A percentile compares a stretch with the other conserved stretches of the same genome.
phyloP scores from a whole-genome alignment of 805 yeast species.

The Candida berthetii region DNA sequence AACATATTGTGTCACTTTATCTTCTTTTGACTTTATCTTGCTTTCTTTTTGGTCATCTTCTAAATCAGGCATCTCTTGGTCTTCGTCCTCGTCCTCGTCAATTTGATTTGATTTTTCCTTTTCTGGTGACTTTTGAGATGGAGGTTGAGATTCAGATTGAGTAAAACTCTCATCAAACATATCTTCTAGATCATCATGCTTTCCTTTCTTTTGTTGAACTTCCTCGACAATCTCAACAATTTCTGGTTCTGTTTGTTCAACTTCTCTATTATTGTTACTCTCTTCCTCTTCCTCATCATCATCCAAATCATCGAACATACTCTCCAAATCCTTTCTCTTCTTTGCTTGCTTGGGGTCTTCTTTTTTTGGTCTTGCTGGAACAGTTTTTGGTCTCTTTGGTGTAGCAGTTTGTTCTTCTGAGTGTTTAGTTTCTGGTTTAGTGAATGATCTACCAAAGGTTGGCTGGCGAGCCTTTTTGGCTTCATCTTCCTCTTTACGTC shows the following conservation, averaged over 20 bases:
- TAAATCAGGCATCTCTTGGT: not conserved
- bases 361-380: conserved; percentile 7
- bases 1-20: conserved; percentile 17
- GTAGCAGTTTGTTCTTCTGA: conserved; percentile 1
- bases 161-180: conserved; percentile 15
- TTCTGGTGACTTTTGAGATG: conserved; percentile 2
- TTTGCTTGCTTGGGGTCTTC: conserved; percentile 4
- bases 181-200: conserved; percentile 8
- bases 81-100: not conserved
- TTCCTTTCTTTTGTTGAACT: not conserved
- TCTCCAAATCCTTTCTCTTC: conserved; percentile 21
- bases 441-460: conserved; percentile 6
- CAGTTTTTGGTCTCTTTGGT: conserved; percentile 7
- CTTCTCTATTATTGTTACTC: not conserved
- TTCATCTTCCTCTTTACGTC: conserved; percentile 4
- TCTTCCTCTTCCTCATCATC: conserved; percentile 5
- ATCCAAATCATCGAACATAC: conserved; percentile 29
- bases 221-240: too few relatives aligned
- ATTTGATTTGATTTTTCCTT: not conserved
- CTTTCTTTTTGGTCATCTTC: not conserved
- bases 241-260: too few relatives aligned
- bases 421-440: not conserved
- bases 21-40: conserved; percentile 3
- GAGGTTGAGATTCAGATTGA: conserved; percentile 7
- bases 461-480: conserved; percentile 10